Evolutionary conservation across 1,284 basidiomycete species (phyloP).

Genomic region (Inonotus hispidus): DNA sequence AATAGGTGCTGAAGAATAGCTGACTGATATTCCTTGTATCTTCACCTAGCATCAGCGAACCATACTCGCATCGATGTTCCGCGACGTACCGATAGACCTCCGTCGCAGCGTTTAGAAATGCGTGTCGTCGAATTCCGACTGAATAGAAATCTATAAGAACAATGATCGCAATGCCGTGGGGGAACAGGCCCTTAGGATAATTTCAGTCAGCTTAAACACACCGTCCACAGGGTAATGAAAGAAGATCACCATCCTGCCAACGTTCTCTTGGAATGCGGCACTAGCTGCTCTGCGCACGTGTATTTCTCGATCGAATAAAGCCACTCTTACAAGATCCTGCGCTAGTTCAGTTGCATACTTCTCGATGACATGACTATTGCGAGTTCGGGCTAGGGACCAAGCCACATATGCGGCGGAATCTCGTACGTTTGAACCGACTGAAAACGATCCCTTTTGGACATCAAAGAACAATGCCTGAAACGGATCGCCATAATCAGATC

Average conservation of each 20-base stretch:
- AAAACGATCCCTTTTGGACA: constrained; percentile 85
- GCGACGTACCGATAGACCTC: constrained; percentile 74
- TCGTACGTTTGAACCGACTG: constrained; percentile 90
- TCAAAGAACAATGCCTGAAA: constrained; percentile 87
- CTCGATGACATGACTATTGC: constrained; percentile 52
- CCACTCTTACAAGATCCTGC: constrained; percentile 66
- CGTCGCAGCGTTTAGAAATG: constrained; percentile 80
- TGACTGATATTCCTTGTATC: constrained; percentile 66
- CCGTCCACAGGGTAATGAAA: neutral
- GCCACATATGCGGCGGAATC: constrained; percentile 94
- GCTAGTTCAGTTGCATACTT: constrained; percentile 67
- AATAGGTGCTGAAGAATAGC: constrained; percentile 74
- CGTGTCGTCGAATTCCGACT: constrained; percentile 79
- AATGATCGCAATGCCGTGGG: constrained; percentile 91
- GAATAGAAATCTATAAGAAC: constrained; percentile 93
- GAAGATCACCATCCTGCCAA: constrained; percentile 79
- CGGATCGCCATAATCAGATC: constrained; percentile 7
- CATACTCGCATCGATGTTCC: constrained; percentile 8
- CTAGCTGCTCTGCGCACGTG: constrained; percentile 95
- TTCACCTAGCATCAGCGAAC: constrained; percentile 25
- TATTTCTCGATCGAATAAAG: constrained; percentile 90
- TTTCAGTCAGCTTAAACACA: neutral
- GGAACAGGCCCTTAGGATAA: constrained; percentile 66
- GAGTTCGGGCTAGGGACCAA: constrained; percentile 88
- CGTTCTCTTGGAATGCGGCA: constrained; percentile 96